These are phyloP conservation scores for Mesostigma viride DNA, from an alignment of 139 green algal genomes.

Conservation along the genomic window DNA sequence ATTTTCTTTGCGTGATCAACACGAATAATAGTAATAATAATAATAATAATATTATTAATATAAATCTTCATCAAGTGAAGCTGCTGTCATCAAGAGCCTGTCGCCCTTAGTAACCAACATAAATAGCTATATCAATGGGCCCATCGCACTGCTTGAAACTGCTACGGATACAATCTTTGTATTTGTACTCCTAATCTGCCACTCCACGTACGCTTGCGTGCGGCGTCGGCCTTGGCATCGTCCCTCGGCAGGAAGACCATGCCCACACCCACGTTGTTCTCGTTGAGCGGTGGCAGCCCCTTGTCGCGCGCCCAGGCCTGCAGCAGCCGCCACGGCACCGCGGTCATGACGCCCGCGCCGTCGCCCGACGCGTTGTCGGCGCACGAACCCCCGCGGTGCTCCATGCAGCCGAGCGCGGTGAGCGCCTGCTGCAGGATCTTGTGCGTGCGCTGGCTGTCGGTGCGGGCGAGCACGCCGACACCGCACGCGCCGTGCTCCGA, in stretches of 20 bases:
- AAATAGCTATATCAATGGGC: too few species aligned
- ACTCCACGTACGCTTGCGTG: too few species aligned
- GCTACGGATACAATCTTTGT: too few species aligned
- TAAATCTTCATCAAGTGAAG: too few species aligned
- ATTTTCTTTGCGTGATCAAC: too few species aligned
- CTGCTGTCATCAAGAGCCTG: too few species aligned
- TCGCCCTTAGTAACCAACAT: too few species aligned
- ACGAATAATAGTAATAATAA: too few species aligned
- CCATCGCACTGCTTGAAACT: too few species aligned
- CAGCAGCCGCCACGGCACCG: conserved; percentile 91
- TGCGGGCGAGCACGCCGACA: conserved; percentile 91
- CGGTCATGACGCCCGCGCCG: conserved; percentile 92
- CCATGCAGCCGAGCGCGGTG: conserved; percentile 91
- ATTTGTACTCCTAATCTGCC: too few species aligned
- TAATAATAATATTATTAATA: too few species aligned
- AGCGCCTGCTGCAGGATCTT: conserved; percentile 71
- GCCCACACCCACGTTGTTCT: conserved; percentile 58
- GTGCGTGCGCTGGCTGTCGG: conserved; percentile 77
- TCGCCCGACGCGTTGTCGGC: conserved; percentile 94
- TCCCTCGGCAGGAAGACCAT: conserved; percentile 96
- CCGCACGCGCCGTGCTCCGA: conserved; percentile 88
- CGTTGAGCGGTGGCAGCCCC: conserved; percentile 22
- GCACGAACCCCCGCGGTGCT: conserved; percentile 94
- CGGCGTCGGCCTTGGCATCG: too few species aligned
- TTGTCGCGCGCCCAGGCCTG: conserved; percentile 49